Base-by-base conservation (phyloP, 345 rosid genomes). In the Chamaenerion angustifolium region DNA sequence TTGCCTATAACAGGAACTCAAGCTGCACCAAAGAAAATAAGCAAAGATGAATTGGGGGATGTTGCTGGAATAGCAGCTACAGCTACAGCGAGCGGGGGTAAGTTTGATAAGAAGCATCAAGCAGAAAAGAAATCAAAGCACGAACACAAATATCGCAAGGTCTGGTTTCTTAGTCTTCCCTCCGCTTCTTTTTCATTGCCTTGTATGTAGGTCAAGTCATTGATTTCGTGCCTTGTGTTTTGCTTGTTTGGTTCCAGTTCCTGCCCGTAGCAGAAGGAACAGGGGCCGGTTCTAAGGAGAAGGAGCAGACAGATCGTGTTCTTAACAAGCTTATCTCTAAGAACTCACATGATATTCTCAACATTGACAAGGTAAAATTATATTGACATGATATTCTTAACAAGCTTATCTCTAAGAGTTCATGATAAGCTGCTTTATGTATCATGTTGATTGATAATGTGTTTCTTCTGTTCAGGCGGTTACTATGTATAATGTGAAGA, bases 71-170 rank as follows among this genome's bases (percentile, higher is more conserved):
- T 83, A 56, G 98, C 92, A 17, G 78, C 89, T 5, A 75, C 89
- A 18, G 77, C 96, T 52, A 90, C 96, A 12, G 96, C 89, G 31
- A 90, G 96, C 64, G 96, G 95, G 54, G 96, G 98, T 41, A 90
- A 90, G 74, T 90, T 90, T 40, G 98, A 90, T 68, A 86, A 77
- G 65, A 90, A 80, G 79, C 67, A 86, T 27, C 73, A 68, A 0
- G 93, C 94, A 58, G 98, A 90, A 56, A 90, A 86, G 61, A 74
- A 94, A 64, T 73, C 67, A 10, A 86, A 81, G 63, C 76, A 73
- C 51, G 81, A 73, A 59, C 92, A 93, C 54, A 90, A 86, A 63
- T 76, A 81, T 60, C 87, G 83, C 69, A 86, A 90, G 94, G 98
- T 90, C 60, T 57, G 57, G 51, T 43, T 10, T 48, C 43, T 11